Base-by-base conservation (phyloP, 352 stramenopile species). In the Globisporangium emineosum region DNA sequence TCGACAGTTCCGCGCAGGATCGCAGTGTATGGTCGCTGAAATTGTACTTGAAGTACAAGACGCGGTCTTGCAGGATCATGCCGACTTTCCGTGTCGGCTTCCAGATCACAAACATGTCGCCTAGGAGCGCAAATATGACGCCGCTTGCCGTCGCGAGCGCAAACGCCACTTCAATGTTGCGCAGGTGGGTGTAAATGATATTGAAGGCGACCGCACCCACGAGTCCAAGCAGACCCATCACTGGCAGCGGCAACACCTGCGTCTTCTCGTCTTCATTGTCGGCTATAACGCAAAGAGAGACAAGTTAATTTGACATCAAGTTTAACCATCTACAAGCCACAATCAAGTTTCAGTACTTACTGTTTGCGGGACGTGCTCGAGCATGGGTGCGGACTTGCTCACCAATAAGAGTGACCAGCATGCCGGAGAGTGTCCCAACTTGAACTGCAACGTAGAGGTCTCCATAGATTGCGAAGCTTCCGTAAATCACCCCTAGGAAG, bases 41-140 rank as follows among this genome's bases (percentile, higher is more conserved):
- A 55, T 90, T 90, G 40, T 68, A 62, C 23, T 73, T 78, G 33
- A 84, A 72, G 58, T 84, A 86, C 45, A 95, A 58, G 54, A 93
- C 74, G 23, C 87, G 79, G 25, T 94, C 82, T 71, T 95, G 87
- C 5, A 95, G 47, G 50, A 90, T 90, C 57, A 91, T 73, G 9
- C 87, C 87, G 27, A 90, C 80, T 60, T 90, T 88, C 23, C 81
- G 73, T 6, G 87, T 93, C 9, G 87, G 87, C 3, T 78, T 80
- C 87, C 87, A 95, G 57, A 93, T 91, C 30, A 93, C 84, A 68
- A 95, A 93, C 67, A 95, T 88, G 53, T 95, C 87, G 1, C 79
- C 87, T 2, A 93, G 70, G 42, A 93, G 64, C 32, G 83, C 80
- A 55, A 95, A 93, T 21, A 86, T 75, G 17, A 95, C 77, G 10